A percentile compares a stretch with the other conserved stretches of the same genome.
Evolutionary conservation across 805 yeast genomes (phyloP).

Genomic region (Candida maris): DNA sequence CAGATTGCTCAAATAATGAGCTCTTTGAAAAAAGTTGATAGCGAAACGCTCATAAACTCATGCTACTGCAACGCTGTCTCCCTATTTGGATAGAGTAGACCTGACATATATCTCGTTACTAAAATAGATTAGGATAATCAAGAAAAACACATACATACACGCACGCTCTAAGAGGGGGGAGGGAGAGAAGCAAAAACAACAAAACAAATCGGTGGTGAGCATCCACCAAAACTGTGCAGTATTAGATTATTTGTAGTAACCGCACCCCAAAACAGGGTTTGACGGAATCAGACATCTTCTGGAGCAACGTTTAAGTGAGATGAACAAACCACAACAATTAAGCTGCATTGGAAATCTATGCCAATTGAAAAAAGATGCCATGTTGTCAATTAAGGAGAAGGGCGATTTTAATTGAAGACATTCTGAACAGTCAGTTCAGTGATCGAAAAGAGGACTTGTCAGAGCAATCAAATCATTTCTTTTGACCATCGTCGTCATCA

Average conservation of each 20-base stretch:
- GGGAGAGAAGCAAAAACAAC: conserved; percentile 1
- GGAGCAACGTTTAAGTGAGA: neutral
- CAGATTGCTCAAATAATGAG: conserved; percentile 72
- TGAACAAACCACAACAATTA: conserved; percentile 5
- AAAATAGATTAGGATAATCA: conserved; percentile 1
- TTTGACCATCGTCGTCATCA: conserved; percentile 13
- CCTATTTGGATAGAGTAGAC: conserved; percentile 36
- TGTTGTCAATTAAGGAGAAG: conserved; percentile 2
- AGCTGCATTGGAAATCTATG: conserved; percentile 9
- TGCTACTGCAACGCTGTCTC: conserved; percentile 51
- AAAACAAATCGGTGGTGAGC: no score
- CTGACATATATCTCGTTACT: neutral
- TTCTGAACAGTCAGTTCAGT: no score
- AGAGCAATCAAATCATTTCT: conserved; percentile 10
- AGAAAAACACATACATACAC: conserved; percentile 4
- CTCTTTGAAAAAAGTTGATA: conserved; percentile 40
- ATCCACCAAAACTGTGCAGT: no score
- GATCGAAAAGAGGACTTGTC: no score
- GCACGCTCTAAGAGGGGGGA: conserved; percentile 1
- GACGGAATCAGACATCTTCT: neutral
- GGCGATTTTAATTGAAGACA: no score
- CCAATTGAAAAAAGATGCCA: conserved; percentile 1
- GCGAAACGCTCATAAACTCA: conserved; percentile 41
- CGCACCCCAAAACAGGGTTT: no score
- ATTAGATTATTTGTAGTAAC: no score